Percentiles rank a stretch among this genome's conserved stretches.
phyloP scores from a whole-genome alignment of 1,139 yeast genomes.

The Taphrina betulina region DNA sequence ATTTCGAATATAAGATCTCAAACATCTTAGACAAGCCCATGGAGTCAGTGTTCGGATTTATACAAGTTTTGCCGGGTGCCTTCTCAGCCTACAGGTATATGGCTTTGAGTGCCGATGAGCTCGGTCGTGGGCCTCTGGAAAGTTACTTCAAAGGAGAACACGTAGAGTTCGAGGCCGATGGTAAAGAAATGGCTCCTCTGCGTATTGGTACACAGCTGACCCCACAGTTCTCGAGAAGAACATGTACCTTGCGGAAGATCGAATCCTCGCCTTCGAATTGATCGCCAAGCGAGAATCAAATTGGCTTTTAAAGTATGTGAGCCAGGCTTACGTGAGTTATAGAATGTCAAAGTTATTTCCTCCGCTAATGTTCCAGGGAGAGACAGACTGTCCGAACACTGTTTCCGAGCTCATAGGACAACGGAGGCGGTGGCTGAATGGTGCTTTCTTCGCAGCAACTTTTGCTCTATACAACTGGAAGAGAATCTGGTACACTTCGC shows the following conservation, averaged over 20 bases:
- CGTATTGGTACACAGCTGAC: no score
- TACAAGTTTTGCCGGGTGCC: constrained; percentile 89
- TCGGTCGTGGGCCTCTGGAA: constrained; percentile 69
- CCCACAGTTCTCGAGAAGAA: constrained; percentile 82
- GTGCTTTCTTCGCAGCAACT: constrained; percentile 94
- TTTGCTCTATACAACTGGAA: constrained; percentile 74
- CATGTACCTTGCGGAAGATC: constrained; percentile 96
- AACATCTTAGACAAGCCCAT: constrained; percentile 88
- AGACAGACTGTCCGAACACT: constrained; percentile 93
- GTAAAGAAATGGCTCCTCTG: no score
- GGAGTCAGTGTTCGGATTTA: constrained; percentile 84
- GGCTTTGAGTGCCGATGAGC: constrained; percentile 53
- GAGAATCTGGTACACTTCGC: constrained; percentile 75
- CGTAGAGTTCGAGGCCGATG: constrained; percentile 22
- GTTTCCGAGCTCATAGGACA: constrained; percentile 89
- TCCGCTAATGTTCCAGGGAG: no score
- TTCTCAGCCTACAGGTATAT: constrained; percentile 82
- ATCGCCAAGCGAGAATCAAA: constrained; percentile 82
- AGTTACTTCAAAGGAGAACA: constrained; percentile 93
- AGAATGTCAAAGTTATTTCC: no score
- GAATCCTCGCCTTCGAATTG: constrained; percentile 95
- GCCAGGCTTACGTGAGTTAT: no score
- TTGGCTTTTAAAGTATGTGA: constrained; percentile 92
- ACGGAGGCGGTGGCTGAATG: constrained; percentile 97
- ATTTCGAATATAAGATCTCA: constrained; percentile 89